Evolutionary conservation across 495 filamentous ascomycete genomes (phyloP), one percentile per base, ranked within the genome.

Genomic region (Penicillium arizonense): DNA sequence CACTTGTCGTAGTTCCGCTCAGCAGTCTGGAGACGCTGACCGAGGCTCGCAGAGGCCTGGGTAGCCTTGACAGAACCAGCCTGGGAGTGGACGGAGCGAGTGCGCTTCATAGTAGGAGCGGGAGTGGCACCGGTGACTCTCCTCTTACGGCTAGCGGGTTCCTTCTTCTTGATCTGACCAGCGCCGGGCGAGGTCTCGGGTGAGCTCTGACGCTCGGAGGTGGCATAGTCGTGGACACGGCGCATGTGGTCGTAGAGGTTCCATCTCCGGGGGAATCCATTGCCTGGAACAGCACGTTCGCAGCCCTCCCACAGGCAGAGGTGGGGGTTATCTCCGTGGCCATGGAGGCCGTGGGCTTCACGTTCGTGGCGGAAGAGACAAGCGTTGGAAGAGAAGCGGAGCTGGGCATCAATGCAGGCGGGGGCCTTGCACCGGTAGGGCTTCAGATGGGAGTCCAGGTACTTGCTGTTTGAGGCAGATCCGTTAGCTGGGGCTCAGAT

Each of bases 211-310:
- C 67, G 70, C 53, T 78, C 74, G 7, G 71, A 75, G 23, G 71
- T 66, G 50, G 73, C 82, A 73, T 91, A 89, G 71, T 92, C 88
- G 73, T 97, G 91, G 13, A 96, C 89, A 53, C 91, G 84, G 67
- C 87, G 87, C 90, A 96, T 95, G 76, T 97, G 91, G 77, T 97
- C 91, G 70, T 84, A 82, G 30, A 95, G 79, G 71, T 97, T 97
- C 88, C 91, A 97, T 58, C 90, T 84, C 64, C 91, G 84, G 32
- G 90, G 91, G 63, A 97, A 97, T 61, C 91, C 91, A 69, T 91
- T 85, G 61, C 88, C 89, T 21, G 82, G 76, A 40, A 85, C 71
- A 44, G 89, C 82, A 50, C 91, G 86, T 48, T 96, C 90, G 63
- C 91, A 97, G 46, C 87, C 89, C 43, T 85, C 77, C 70, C 88